phyloP scores from a whole-genome alignment of 192 early-diverging fungal species.

The Coemansia furcata region DNA sequence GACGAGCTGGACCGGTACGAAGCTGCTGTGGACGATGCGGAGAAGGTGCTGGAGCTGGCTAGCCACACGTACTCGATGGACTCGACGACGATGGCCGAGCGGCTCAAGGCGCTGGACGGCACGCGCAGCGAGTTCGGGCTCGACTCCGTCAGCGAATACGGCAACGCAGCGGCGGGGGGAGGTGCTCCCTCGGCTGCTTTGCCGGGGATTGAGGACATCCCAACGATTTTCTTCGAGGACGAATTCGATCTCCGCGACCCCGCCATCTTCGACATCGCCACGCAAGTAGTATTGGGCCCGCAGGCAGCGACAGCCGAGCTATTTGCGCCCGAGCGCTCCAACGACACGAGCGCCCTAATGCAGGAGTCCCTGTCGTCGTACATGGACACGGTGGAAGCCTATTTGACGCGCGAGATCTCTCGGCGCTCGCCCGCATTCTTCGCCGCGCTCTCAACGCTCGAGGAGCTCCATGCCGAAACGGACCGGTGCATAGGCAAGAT shows the following conservation, averaged over 20 bases:
- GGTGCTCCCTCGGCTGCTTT: slow-evolving; percentile 15
- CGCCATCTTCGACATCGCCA: slow-evolving; percentile 77
- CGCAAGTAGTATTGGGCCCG: slow-evolving; percentile 67
- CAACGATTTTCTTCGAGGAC: slow-evolving; percentile 81
- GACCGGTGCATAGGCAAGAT: slow-evolving; percentile 88
- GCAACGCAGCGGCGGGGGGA: slow-evolving; percentile 13
- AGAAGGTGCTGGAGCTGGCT: slow-evolving; percentile 37
- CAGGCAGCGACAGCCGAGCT: slow-evolving; percentile 45
- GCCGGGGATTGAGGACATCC: slow-evolving; percentile 80
- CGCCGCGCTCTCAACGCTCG: slow-evolving; percentile 86
- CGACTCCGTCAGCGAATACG: slow-evolving; percentile 44
- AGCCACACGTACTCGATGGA: slow-evolving; percentile 52
- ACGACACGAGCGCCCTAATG: slow-evolving; percentile 66
- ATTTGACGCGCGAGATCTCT: slow-evolving; percentile 93
- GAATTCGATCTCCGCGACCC: slow-evolving; percentile 89
- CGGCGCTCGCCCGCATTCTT: slow-evolving; percentile 94
- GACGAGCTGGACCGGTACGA: slow-evolving; percentile 54
- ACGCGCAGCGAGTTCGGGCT: slow-evolving; percentile 57
- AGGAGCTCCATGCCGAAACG: slow-evolving; percentile 91
- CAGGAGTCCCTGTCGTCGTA: slow-evolving; percentile 91
- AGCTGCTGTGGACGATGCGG: slow-evolving; percentile 49
- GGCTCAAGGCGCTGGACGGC: slow-evolving; percentile 44
- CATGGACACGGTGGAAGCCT: slow-evolving; percentile 91
- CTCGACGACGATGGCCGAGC: slow-evolving; percentile 54
- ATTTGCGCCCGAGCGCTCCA: slow-evolving; percentile 49